These are phyloP conservation scores for Zygosaccharomyces sapae DNA, from an alignment of 1,139 yeast genomes.

Conservation along the genomic window DNA sequence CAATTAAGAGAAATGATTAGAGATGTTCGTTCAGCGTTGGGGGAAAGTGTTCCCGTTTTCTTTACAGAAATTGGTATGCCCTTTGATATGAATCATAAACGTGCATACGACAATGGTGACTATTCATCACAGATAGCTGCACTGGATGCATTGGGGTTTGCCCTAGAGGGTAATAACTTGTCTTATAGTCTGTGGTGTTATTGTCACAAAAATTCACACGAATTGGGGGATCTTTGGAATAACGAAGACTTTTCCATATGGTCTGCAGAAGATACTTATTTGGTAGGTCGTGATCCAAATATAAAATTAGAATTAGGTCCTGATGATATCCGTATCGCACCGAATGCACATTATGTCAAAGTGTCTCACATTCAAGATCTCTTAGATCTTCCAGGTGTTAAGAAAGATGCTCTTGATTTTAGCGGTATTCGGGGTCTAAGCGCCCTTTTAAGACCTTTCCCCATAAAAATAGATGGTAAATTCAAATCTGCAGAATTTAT, in stretches of 20 bases:
- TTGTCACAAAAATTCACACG: constrained; percentile 63
- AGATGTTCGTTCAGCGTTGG: constrained; percentile 60
- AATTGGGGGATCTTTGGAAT: constrained; percentile 90
- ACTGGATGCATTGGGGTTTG: constrained; percentile 74
- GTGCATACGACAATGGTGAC: constrained; percentile 60
- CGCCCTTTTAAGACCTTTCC: constrained; percentile 71
- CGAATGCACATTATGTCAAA: constrained; percentile 4
- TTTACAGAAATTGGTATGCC: constrained; percentile 98
- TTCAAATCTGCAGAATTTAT: constrained; percentile 53
- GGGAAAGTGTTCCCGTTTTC: constrained; percentile 58
- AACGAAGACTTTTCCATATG: constrained; percentile 88
- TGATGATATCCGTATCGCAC: background rate
- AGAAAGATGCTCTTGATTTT: constrained; percentile 17
- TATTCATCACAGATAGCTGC: constrained; percentile 74
- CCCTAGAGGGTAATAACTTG: constrained; percentile 67
- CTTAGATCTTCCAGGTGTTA: constrained; percentile 9
- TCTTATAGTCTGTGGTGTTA: constrained; percentile 87
- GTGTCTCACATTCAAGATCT: constrained; percentile 7
- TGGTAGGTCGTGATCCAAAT: constrained; percentile 12
- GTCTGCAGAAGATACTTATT: constrained; percentile 57
- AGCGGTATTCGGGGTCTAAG: constrained; percentile 65
- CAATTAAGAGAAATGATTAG: constrained; percentile 62
- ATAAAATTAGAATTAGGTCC: constrained; percentile 5
- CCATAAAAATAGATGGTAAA: constrained; percentile 55
- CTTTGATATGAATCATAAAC: constrained; percentile 80